These are phyloP conservation scores for Fusarium sp. DNA, from an alignment of 2,329 filamentous ascomycete genomes.

Conservation along the genomic window DNA sequence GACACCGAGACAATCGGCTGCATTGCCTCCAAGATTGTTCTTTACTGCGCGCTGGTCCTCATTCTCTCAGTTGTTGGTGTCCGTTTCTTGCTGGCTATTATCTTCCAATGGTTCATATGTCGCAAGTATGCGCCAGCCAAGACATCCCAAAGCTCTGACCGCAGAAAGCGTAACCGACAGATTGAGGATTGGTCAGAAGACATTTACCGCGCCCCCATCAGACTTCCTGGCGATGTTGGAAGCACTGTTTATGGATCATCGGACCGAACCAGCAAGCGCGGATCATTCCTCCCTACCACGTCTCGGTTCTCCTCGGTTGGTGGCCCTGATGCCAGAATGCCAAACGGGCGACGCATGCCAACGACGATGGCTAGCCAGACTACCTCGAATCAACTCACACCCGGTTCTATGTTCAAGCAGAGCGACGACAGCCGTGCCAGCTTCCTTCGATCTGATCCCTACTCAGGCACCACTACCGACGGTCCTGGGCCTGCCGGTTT, in stretches of 20 bases:
- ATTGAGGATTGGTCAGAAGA: conserved; percentile 99
- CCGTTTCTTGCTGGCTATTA: conserved; percentile 88
- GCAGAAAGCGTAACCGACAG: conserved; percentile 88
- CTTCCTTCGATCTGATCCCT: conserved; percentile 73
- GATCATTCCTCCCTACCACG: conserved; percentile 91
- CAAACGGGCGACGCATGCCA: conserved; percentile 69
- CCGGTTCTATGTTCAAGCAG: conserved; percentile 79
- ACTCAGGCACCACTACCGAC: conserved; percentile 70
- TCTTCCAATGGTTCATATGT: conserved; percentile 98
- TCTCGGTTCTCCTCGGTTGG: conserved; percentile 96
- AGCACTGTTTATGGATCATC: conserved; percentile 72
- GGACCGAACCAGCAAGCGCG: conserved; percentile 84
- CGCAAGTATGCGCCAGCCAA: conserved; percentile 87
- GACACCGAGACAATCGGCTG: conserved; percentile 97
- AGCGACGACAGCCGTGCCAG: conserved; percentile 75
- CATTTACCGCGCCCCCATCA: conserved; percentile 91
- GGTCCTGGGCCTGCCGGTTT: conserved; percentile 90
- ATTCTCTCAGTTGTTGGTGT: conserved; percentile 90
- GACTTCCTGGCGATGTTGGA: conserved; percentile 81
- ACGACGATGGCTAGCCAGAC: conserved; percentile 97
- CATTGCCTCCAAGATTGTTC: conserved; percentile 96
- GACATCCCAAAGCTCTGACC: conserved; percentile 85
- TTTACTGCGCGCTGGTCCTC: conserved; percentile 92
- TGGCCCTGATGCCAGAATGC: conserved; percentile 73
- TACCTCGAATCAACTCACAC: conserved; percentile 78